A percentile compares a stretch with the other conserved stretches of the same genome.
phyloP scores from a whole-genome alignment of 257 asterid genomes.

The Osmanthus fragrans region DNA sequence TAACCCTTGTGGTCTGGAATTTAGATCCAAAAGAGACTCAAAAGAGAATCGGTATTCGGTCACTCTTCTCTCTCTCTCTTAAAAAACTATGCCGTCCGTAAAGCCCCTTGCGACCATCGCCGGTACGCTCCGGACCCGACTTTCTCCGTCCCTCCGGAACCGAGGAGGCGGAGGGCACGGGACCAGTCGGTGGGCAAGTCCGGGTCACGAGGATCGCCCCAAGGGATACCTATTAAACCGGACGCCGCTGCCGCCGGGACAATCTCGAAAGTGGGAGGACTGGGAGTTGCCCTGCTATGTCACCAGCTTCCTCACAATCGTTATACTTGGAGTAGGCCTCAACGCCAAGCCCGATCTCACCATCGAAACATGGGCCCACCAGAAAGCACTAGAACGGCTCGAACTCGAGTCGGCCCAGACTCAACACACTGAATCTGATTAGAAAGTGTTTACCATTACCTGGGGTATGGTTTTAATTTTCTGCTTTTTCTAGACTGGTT shows the following conservation, averaged over 20 bases:
- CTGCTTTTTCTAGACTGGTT: conserved; percentile 12
- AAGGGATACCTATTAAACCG: conserved; percentile 70
- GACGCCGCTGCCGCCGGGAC: conserved; percentile 62
- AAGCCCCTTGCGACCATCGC: conserved; percentile 62
- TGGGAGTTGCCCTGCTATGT: conserved; percentile 96
- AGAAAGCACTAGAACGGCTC: conserved; percentile 92
- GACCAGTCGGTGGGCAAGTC: conserved; percentile 62
- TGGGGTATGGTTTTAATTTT: conserved; percentile 9
- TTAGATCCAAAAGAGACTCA: neutral
- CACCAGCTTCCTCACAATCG: conserved; percentile 76
- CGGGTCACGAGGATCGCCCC: conserved; percentile 88
- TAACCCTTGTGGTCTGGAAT: neutral
- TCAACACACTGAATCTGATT: conserved; percentile 33
- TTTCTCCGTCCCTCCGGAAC: conserved; percentile 52
- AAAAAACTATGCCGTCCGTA: conserved; percentile 45
- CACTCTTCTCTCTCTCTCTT: neutral
- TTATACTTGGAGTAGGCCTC: conserved; percentile 89
- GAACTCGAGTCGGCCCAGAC: conserved; percentile 51
- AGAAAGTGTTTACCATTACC: conserved; percentile 14
- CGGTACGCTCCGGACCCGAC: conserved; percentile 54
- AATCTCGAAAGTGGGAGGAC: conserved; percentile 82
- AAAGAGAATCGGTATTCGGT: neutral
- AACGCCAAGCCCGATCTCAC: conserved; percentile 98
- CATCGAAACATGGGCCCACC: conserved; percentile 97
- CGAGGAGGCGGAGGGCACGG: conserved; percentile 63